Evolutionary conservation across 768 basidiomycete genomes (phyloP).

Genomic region (Xerocomellus intermedius): DNA sequence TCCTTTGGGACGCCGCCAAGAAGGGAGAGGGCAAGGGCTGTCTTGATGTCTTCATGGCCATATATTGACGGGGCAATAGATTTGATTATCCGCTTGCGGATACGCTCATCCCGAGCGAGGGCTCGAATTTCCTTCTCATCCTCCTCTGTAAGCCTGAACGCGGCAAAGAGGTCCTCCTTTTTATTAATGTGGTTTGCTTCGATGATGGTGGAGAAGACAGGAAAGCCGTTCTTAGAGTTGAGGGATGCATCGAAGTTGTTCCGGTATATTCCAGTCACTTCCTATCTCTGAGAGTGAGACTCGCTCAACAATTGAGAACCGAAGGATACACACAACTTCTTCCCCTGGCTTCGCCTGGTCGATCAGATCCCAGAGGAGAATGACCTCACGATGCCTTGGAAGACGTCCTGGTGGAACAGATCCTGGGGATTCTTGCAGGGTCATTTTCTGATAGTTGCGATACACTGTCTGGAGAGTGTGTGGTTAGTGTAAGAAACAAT

Average conservation of each 20-base stretch:
- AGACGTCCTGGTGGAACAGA: constrained; percentile 97
- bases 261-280: constrained; percentile 96
- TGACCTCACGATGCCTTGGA: constrained; percentile 94
- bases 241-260: constrained; percentile 99
- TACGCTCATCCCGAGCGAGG: constrained; percentile 88
- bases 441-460: constrained; percentile 99
- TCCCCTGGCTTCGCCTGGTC: constrained; percentile 98
- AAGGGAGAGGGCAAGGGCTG: constrained; percentile 90
- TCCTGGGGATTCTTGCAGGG: constrained; percentile 95
- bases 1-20: constrained; percentile 95
- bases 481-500: not conserved
- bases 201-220: constrained; percentile 96
- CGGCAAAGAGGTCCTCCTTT: constrained; percentile 99
- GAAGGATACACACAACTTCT: constrained; percentile 71
- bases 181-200: constrained; percentile 99
- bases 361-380: constrained; percentile 96
- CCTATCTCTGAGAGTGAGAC: constrained; percentile 46
- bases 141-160: constrained; percentile 94
- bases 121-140: constrained; percentile 90
- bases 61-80: constrained; percentile 99
- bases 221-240: constrained; percentile 98
- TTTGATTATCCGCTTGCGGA: constrained; percentile 96
- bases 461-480: constrained; percentile 80
- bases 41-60: constrained; percentile 99
- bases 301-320: not conserved